Base-by-base conservation (phyloP, 441 rosid genomes). In the Hura crepitans region DNA sequence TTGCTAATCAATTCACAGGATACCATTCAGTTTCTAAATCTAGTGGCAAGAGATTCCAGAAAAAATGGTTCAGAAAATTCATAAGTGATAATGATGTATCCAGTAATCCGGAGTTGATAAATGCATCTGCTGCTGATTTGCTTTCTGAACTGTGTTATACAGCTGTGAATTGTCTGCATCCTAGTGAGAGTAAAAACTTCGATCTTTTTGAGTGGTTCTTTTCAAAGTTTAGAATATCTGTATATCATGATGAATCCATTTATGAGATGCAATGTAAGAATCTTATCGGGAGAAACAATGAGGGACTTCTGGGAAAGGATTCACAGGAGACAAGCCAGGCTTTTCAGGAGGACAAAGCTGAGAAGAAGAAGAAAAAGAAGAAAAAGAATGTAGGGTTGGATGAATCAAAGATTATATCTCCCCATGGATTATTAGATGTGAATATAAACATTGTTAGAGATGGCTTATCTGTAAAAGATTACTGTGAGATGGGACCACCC, bases 181-280 rank as follows among this genome's bases (percentile, higher is more conserved):
- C 85, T 11, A 79, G 66, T 25, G 81, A 80, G 78, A 82, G 71
- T 42, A 72, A 75, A 60, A 80, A 80, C 61, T 79, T 82, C 25
- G 83, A 79, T 61, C 61, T 77, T 25, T 58, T 71, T 25, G 93
- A 85, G 69, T 85, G 92, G 93, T 89, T 94, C 82, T 89, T 90
- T 82, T 85, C 94, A 68, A 86, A 77, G 78, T 90, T 87, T 75
- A 86, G 99, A 82, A 89, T 84, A 55, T 85, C 85, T 0, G 77
- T 65, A 39, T 87, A 76, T 80, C 94, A 75, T 54, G 94, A 87
- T 58, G 96, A 91, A 74, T 80, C 78, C 57, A 79, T 83, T 68
- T 77, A 81, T 65, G 91, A 85, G 78, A 79, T 56, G 79, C 79
- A 80, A 79, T 84, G 83, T 79, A 84, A 78, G 83, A 84, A 72